Conservation (phyloP, 495 filamentous ascomycete species). For the Cetradonia linearis region DNA sequence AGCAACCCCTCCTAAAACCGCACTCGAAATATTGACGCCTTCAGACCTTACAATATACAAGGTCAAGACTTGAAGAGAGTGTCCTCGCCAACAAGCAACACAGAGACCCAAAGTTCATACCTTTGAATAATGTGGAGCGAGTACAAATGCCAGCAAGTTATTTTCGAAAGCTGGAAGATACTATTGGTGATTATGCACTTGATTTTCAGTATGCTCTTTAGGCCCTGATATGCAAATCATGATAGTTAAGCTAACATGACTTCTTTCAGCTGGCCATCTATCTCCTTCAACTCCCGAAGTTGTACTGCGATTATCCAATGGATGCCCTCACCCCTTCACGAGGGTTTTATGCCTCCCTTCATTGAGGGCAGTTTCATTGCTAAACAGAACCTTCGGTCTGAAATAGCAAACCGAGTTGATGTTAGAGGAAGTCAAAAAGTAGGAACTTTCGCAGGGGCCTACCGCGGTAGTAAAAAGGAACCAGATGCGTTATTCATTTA, state of each 20-base stretch:
- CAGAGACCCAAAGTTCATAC: background rate
- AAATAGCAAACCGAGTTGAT: background rate
- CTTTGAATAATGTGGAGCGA: background rate
- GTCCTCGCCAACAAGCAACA: background rate
- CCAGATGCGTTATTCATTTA: slow-evolving; percentile 1
- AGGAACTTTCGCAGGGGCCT: background rate
- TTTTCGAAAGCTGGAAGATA: background rate
- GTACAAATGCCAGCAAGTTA: background rate
- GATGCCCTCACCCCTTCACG: background rate
- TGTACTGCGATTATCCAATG: background rate
- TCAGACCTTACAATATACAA: background rate
- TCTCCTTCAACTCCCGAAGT: background rate
- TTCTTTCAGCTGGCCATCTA: slow-evolving; percentile 1
- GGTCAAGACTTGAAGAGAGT: background rate
- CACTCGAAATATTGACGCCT: background rate
- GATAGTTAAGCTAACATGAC: background rate
- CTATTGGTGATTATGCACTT: background rate
- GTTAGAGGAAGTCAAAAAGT: background rate
- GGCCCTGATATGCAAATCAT: background rate
- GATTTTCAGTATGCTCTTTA: background rate
- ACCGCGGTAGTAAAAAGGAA: slow-evolving; percentile 3
- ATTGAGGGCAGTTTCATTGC: background rate
- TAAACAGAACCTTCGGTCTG: background rate
- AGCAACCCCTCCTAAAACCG: background rate
- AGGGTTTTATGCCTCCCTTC: background rate